Base-by-base conservation (phyloP, 2,329 filamentous ascomycete genomes). In the Colletotrichum limetticola region DNA sequence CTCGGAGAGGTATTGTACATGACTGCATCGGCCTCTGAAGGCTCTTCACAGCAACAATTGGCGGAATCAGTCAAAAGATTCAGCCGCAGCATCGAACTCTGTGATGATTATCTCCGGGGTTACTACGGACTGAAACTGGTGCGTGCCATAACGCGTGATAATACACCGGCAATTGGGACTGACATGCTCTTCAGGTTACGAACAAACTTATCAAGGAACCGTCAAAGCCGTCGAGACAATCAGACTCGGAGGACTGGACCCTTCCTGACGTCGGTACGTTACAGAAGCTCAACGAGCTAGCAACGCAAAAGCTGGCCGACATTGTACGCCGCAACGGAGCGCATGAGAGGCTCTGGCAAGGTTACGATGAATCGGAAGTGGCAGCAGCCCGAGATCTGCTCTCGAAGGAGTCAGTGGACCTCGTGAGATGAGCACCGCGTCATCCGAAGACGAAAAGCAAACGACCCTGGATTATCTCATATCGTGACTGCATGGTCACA, bases 71-170 rank as follows among this genome's bases (percentile, higher is more conserved):
- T 98, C 66, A 94, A 95, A 80, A 91, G 95, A 76, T 98, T 97
- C 83, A 94, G 93, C 80, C 91, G 97, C 78, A 97, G 95, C 79
- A 91, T 98, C 76, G 97, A 99, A 84, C 89, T 99, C 65, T 98
- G 97, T 79, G 94, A 98, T 77, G 92, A 95, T 80, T 98, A 98
- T 80, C 83, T 98, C 74, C 91, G 97, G 74, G 97, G 95, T 1
- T 97, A 95, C 81, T 98, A 98, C 82, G 97, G 97, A 7, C 85
- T 99, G 72, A 97, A 96, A 81, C 82, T 95, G 82, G 92, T 95
- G 83, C 78, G 89, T 78, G 14, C 24, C 35, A 55, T 42, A 9
- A 3, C 52, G 19, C 5, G 42, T 53, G 14, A 16, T 24, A 37
- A 37, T 19, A 5, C 16, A 42, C 5, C 19, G 19, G 11, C 16